Base-by-base conservation (phyloP, 23 red algal genomes). In the Gracilaria gracilis region DNA sequence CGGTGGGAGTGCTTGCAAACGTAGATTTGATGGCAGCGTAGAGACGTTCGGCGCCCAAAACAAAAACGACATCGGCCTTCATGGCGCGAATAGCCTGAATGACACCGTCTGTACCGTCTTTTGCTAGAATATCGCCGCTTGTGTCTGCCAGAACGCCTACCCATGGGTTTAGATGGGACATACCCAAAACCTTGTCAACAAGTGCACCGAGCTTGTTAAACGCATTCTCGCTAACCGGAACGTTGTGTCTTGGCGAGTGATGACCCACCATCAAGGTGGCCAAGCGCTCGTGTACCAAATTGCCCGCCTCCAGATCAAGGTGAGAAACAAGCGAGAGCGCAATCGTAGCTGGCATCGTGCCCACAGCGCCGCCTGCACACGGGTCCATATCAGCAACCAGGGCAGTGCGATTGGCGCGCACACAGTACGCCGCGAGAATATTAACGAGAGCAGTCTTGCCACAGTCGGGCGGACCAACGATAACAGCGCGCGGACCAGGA, bases 41-140 rank as follows among this genome's bases (percentile, higher is more conserved):
- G 36, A 99, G 75, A 7, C 97, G 84, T 88, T 99, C 97, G 11
- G 89, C 90, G 61, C 90, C 97, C 12, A 99, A 32, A 0, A 99
- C 97, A 69, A 99, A 83, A 19, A 96, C 93, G 29, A 94, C 91
- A 57, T 84, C 85, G 9, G 82, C 87, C 9, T 66, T 79, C 12
- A 84, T 33, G 24, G 84, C 59, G 35, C 64, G 58, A 57, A 83
- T 66, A 48, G 76, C 94, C 20, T 81, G 53, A 29, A 86, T 91
- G 54, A 88, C 81, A 33, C 75, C 61, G 29, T 53, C 81, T 15
- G 81, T 67, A 11, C 88, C 88, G 59, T 92, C 79, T 12, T 61
- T 55, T 20, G 72, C 88, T 16, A 81, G 72, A 50, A 92, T 73
- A 83, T 92, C 88, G 34, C 88, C 88, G 54, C 66, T 81, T 19